These are phyloP conservation scores for Erigeron canadensis DNA, from an alignment of 129 eudicot genomes.

Conservation along the genomic window DNA sequence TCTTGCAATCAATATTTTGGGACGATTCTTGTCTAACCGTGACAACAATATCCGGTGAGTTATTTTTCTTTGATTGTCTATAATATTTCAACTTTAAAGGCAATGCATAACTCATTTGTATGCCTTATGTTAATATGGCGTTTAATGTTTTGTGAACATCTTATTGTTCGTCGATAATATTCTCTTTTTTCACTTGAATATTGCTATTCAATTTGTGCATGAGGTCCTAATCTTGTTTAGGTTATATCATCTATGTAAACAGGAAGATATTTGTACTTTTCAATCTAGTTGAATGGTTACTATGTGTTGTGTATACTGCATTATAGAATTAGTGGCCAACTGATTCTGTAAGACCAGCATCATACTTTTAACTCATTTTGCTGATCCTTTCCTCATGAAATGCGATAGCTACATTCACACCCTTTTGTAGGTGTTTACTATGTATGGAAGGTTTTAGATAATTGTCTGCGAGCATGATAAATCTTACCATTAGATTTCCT, in stretches of 20 bases:
- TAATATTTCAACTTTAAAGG: not conserved
- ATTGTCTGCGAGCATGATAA: not conserved
- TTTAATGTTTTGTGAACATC: conserved; percentile 4
- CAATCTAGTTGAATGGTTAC: too few species aligned
- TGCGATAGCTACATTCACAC: too few species aligned
- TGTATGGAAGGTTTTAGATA: not conserved
- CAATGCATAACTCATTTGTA: not conserved
- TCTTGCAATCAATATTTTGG: conserved; percentile 96
- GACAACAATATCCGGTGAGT: conserved; percentile 91
- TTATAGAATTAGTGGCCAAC: too few species aligned
- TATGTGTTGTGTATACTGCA: too few species aligned
- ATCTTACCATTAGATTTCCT: conserved; percentile 10
- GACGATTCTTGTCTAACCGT: conserved; percentile 94
- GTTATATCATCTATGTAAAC: conserved; percentile 10
- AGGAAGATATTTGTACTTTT: conserved; percentile 6
- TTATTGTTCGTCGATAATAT: conserved; percentile 10
- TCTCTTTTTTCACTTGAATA: not conserved
- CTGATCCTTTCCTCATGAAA: too few species aligned
- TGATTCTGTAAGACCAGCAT: too few species aligned
- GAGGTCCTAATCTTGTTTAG: conserved; percentile 3
- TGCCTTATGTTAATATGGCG: conserved; percentile 7
- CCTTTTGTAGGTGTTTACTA: too few species aligned
- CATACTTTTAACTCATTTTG: too few species aligned
- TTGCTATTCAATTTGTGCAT: conserved; percentile 13
- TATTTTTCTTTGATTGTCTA: conserved; percentile 9